Evolutionary conservation across 768 basidiomycete genomes (phyloP), one percentile per base, ranked within the genome.

Genomic region (Naganishia randhawae): DNA sequence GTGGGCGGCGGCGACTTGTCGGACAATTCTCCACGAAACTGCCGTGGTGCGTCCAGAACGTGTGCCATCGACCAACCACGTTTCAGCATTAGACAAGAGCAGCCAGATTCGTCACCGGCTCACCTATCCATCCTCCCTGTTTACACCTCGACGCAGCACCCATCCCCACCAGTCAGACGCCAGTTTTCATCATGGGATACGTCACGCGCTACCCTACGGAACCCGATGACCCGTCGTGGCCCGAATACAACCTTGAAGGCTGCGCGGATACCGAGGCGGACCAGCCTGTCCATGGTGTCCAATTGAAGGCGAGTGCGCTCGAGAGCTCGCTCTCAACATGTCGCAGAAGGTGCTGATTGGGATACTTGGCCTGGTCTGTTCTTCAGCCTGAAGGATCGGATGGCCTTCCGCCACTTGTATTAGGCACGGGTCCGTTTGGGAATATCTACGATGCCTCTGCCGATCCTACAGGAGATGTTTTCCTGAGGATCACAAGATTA

Each of bases 371-470:
- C 31, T 11, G 6, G 10, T 22, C n/a, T 31, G 4, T 31, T 33
- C 13, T 22, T 35, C 25, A 67, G 66, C 35, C 66, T 19, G 31
- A 35, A 22, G 29, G 53, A 1, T n/a, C 32, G 11, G 61, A 65
- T 54, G 66, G 50, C 8, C 64, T 72, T 41, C 76, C 77, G 2
- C 73, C 75, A 31, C 61, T 81, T 14, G 71, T 78, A 6, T 71
- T 81, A 6, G 80, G 80, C 16, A 76, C 76, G 39, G 77, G 77
- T 0, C 71, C 76, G 1, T 79, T 81, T 61, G 76, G 76, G 0
- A 76, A 76, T 0, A 76, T 80, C 33, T 81, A 81, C 70, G 72
- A 69, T 32, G 63, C 73, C 10, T 42, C 57, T 8, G 57, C 37
- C 2, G 29, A 61, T 42, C 37, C 41, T 0, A 61, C 57, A 6